phyloP scores from a whole-genome alignment of 768 basidiomycete genomes.

The Podaxis rugospora region DNA sequence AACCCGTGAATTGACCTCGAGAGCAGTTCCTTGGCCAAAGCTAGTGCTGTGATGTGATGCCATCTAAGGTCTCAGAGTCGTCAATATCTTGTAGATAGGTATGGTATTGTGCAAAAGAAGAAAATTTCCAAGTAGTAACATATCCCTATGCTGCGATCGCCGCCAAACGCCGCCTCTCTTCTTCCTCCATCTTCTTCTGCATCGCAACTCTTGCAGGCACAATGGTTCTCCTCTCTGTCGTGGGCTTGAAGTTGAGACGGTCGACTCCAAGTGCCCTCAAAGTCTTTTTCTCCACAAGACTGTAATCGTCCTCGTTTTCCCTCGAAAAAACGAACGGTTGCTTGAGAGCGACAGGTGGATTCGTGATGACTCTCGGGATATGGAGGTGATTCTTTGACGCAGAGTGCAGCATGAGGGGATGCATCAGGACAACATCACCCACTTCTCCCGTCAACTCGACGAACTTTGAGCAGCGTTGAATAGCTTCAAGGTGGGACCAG shows the following conservation, averaged over 20 bases:
- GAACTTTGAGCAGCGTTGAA: conserved; percentile 38
- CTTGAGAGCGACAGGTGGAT: conserved; percentile 54
- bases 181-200: conserved; percentile 45
- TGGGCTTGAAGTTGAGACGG: conserved; percentile 38
- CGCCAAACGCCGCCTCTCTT: conserved; percentile 39
- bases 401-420: conserved; percentile 63
- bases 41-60: no score
- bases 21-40: no score
- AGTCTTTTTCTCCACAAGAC: conserved; percentile 58
- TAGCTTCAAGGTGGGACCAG: conserved; percentile 40
- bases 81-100: neutral
- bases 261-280: conserved; percentile 48
- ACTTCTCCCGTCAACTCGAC: conserved; percentile 55
- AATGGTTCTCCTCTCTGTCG: conserved; percentile 42
- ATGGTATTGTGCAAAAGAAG: no score
- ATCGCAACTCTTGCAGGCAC: conserved; percentile 40
- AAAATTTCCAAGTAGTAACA: neutral
- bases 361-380: conserved; percentile 57
- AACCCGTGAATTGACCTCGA: no score
- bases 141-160: conserved; percentile 5
- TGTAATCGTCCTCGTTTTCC: conserved; percentile 41
- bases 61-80: neutral
- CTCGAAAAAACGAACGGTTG: conserved; percentile 51
- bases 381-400: conserved; percentile 58
- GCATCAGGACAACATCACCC: conserved; percentile 62